Conservation (phyloP, 2,329 filamentous ascomycete genomes). For the Mariannaea sp. region DNA sequence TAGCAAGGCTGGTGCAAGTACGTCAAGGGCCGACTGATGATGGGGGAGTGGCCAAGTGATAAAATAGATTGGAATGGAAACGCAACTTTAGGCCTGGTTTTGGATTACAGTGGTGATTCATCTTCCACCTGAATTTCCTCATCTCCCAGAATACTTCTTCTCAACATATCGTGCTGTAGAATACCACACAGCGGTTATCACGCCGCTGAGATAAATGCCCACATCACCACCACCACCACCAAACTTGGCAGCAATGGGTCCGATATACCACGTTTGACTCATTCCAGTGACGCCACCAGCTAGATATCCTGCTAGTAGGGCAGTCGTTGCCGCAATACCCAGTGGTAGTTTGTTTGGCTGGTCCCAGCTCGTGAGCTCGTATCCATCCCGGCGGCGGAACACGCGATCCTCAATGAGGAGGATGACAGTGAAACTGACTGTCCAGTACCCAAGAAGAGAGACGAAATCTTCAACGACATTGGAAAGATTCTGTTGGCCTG, state of each 20-base stretch:
- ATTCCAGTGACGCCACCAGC: slow-evolving; percentile 24
- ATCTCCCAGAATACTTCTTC: slow-evolving; percentile 10
- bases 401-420: slow-evolving; percentile 28
- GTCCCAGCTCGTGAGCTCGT: slow-evolving; percentile 26
- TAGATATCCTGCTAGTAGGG: slow-evolving; percentile 22
- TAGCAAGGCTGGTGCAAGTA: too few species aligned
- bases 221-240: slow-evolving; percentile 14
- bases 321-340: slow-evolving; percentile 24
- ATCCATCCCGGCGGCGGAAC: slow-evolving; percentile 25
- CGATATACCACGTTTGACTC: slow-evolving; percentile 27
- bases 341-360: slow-evolving; percentile 23
- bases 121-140: too few species aligned
- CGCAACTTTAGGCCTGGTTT: too few species aligned
- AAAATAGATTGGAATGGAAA: too few species aligned
- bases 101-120: too few species aligned
- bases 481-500: slow-evolving; percentile 27
- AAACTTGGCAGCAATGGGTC: slow-evolving; percentile 14
- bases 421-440: slow-evolving; percentile 26
- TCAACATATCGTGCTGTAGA: slow-evolving; percentile 7
- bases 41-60: too few species aligned
- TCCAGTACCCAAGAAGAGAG: slow-evolving; percentile 31
- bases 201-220: slow-evolving; percentile 9
- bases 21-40: too few species aligned
- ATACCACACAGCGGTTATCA: slow-evolving; percentile 3
- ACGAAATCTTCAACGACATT: slow-evolving; percentile 29